Conservation (phyloP, 2,329 filamentous ascomycete genomes). For the Aspergillus niger region DNA sequence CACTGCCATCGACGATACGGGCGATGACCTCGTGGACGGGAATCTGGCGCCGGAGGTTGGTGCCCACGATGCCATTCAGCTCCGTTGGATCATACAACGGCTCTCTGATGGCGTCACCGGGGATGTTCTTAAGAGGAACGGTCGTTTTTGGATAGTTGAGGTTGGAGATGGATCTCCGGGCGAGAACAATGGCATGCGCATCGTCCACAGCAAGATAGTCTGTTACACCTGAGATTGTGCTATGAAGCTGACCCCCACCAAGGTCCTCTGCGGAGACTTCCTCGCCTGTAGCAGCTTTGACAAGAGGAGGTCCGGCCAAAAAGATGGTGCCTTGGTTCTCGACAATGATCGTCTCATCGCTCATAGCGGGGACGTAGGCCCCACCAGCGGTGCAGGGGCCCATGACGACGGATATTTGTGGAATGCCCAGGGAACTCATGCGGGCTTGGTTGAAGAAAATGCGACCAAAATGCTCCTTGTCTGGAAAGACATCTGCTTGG, state of each 20-base stretch:
- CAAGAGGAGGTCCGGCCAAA: conserved; percentile 87
- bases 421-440: conserved; percentile 86
- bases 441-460: conserved; percentile 98
- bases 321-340: conserved; percentile 97
- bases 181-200: conserved; percentile 84
- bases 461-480: conserved; percentile 90
- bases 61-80: conserved; percentile 83
- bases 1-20: conserved; percentile 85
- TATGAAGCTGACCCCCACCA: conserved; percentile 86
- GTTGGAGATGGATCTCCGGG: conserved; percentile 79
- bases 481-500: conserved; percentile 93
- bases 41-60: conserved; percentile 82
- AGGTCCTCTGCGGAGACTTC: conserved; percentile 87
- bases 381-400: conserved; percentile 94
- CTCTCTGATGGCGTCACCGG: conserved; percentile 59
- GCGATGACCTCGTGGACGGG: conserved; percentile 89
- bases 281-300: conserved; percentile 95
- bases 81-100: conserved; percentile 79
- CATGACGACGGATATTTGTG: conserved; percentile 95
- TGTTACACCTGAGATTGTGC: conserved; percentile 86
- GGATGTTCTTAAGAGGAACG: conserved; percentile 28
- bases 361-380: conserved; percentile 96
- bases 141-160: conserved; percentile 75
- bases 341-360: conserved; percentile 95
- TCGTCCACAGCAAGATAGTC: conserved; percentile 96